Evolutionary conservation across 1,139 yeast genomes (phyloP), one percentile per base, ranked within the genome.

Genomic region (Candida albicans): DNA sequence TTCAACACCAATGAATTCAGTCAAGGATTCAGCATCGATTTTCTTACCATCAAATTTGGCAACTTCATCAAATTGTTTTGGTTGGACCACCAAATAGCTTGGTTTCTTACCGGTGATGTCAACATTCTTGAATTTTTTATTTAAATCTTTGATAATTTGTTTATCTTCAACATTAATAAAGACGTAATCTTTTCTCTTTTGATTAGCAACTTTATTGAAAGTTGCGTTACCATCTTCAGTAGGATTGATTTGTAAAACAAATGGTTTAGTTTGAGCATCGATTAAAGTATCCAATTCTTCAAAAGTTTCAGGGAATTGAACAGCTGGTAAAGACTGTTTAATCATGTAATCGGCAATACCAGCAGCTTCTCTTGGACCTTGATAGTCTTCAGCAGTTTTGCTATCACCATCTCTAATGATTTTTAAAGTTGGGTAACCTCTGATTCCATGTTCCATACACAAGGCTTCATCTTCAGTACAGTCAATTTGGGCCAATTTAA

Each of bases 351-450:
- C 76, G 47, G 81, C 79, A 56, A 93, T 91, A 43, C 90, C 84
- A 37, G 76, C 86, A 34, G 96, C 79, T 49, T 81, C 78, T 74
- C 99, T 84, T 53, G 87, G 88, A 51, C 98, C 98, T 45, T 76
- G 78, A 68, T 93, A 93, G 54, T 81, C 87, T 35, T 70, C 64
- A 25, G 82, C 77, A 15, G 59, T 45, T 42, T 57, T 57, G 41
- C 73, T 75, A 40, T 69, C 63, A 49, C 90, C 88, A 49, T 89
- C 87, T 64, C 87, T 84, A 74, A 88, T 85, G 37, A 93, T 80
- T 71, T 87, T 87, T 67, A 93, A 72, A 28, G 96, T 86, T 57
- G 99, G 99, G 75, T 88, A 93, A 40, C 99, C 99, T 67, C 77
- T 81, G 57, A 93, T 79, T 45, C 81, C 89, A 54, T 79, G 84